Evolutionary conservation across 306 rosid species (phyloP).

Genomic region (Malus asiatica): DNA sequence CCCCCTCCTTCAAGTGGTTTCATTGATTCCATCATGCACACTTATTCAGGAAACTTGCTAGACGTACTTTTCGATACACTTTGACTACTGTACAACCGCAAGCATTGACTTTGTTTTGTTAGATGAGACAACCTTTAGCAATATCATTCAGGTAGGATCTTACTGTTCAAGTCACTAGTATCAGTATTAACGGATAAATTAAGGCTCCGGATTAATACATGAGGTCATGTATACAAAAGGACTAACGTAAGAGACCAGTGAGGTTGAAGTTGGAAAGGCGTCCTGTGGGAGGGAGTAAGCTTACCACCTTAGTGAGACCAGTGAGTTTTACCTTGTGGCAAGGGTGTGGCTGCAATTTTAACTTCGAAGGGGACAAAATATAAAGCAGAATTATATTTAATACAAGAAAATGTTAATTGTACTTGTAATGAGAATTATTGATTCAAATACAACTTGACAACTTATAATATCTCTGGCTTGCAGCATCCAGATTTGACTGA

Average conservation of each 20-base stretch:
- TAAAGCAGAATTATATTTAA: too few species aligned
- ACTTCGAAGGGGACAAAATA: too few species aligned
- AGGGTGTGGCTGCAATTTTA: too few species aligned
- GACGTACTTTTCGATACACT: slow-evolving; percentile 77
- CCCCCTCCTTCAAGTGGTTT: slow-evolving; percentile 55
- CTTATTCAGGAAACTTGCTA: slow-evolving; percentile 70
- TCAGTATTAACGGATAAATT: slow-evolving; percentile 17
- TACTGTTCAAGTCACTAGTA: slow-evolving; percentile 10
- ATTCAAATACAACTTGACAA: too few species aligned
- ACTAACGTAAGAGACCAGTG: not conserved
- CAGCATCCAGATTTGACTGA: slow-evolving; percentile 96
- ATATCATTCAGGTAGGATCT: slow-evolving; percentile 66
- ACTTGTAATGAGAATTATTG: too few species aligned
- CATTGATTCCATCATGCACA: slow-evolving; percentile 53
- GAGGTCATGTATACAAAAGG: not conserved
- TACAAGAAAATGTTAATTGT: too few species aligned
- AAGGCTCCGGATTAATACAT: slow-evolving; percentile 9
- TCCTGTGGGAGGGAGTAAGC: too few species aligned
- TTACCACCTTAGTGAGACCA: too few species aligned
- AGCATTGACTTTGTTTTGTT: slow-evolving; percentile 62
- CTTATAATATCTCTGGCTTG: slow-evolving; percentile 9
- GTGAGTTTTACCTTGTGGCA: too few species aligned
- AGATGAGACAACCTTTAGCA: slow-evolving; percentile 59
- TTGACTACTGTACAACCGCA: slow-evolving; percentile 87
- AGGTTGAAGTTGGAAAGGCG: too few species aligned